Evolutionary conservation across 768 basidiomycete genomes (phyloP).

Genomic region (Cystobasidiopsis lactophilus): DNA sequence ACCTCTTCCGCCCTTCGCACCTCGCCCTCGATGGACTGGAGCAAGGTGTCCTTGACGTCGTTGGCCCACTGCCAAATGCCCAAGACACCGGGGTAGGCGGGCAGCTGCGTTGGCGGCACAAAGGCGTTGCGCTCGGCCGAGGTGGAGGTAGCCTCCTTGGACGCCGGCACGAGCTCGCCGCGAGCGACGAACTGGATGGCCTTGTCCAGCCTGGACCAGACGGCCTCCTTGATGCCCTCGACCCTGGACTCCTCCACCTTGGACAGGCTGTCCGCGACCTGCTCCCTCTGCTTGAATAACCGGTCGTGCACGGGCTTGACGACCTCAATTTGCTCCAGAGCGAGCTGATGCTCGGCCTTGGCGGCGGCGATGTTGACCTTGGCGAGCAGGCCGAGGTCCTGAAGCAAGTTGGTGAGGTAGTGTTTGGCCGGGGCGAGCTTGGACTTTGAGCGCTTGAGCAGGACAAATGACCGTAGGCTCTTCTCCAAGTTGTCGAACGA

Average conservation of each 20-base stretch:
- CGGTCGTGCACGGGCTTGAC: conserved; percentile 66
- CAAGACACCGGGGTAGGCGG: conserved; percentile 27
- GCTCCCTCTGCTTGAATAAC: conserved; percentile 52
- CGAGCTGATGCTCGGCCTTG: conserved; percentile 46
- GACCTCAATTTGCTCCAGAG: conserved; percentile 43
- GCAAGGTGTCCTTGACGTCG: conserved; percentile 24
- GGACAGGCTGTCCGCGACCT: conserved; percentile 58
- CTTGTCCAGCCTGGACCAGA: conserved; percentile 37
- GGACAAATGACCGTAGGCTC: conserved; percentile 75
- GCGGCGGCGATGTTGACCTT: conserved; percentile 73
- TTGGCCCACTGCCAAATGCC: conserved; percentile 29
- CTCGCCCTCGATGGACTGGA: conserved; percentile 26
- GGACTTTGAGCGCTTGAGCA: conserved; percentile 84
- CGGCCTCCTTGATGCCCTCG: conserved; percentile 32
- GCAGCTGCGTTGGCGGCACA: conserved; percentile 14
- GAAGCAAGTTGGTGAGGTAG: conserved; percentile 70
- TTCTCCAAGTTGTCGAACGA: conserved; percentile 68
- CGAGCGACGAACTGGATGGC: conserved; percentile 57
- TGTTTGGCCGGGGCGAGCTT: conserved; percentile 85
- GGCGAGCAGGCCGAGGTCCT: conserved; percentile 70
- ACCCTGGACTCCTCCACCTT: conserved; percentile 52
- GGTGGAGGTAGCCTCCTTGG: background rate
- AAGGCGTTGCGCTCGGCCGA: conserved; percentile 2
- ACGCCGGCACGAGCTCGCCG: conserved; percentile 37
- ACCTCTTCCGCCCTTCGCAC: conserved; percentile 26